A percentile compares a stretch with the other conserved stretches of the same genome.
These are phyloP conservation scores for Acanthochlamys bracteata DNA, from an alignment of 106 monocot species.

Conservation along the genomic window DNA sequence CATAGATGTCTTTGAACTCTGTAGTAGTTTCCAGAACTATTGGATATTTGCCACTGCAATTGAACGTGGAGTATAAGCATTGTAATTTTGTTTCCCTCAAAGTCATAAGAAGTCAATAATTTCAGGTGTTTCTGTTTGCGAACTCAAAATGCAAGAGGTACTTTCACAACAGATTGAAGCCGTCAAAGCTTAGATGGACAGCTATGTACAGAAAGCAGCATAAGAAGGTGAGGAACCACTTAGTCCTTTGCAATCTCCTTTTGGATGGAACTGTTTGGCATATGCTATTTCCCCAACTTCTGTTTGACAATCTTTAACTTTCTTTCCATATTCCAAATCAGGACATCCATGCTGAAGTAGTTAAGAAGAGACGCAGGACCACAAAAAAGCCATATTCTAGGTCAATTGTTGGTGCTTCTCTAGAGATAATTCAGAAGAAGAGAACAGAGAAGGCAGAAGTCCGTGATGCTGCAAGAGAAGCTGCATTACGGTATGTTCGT, in stretches of 20 bases:
- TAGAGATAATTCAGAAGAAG: conserved; percentile 81
- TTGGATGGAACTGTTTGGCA: neutral
- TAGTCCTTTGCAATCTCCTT: neutral
- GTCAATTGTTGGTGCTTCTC: conserved; percentile 81
- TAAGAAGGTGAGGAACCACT: conserved; percentile 28
- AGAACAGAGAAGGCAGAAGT: conserved; percentile 93
- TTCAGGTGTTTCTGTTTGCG: conserved; percentile 51
- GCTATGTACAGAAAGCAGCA: conserved; percentile 6
- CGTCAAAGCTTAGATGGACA: conserved; percentile 23
- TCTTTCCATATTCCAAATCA: conserved; percentile 1
- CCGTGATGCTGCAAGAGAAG: conserved; percentile 83
- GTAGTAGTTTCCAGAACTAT: neutral
- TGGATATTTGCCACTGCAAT: neutral
- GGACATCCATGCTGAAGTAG: conserved; percentile 78
- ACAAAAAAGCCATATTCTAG: conserved; percentile 91
- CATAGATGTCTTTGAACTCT: neutral
- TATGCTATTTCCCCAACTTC: neutral
- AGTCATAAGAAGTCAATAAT: neutral
- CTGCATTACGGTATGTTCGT: conserved; percentile 53
- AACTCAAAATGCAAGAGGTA: conserved; percentile 61
- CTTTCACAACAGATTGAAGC: conserved; percentile 55
- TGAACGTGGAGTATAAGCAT: neutral
- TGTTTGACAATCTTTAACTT: neutral
- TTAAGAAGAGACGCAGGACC: conserved; percentile 61
- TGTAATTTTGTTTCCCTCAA: neutral